A percentile compares a stretch with the other conserved stretches of the same genome.
phyloP scores from a whole-genome alignment of 2,329 filamentous ascomycete species.

The Diaporthe citriasiana region DNA sequence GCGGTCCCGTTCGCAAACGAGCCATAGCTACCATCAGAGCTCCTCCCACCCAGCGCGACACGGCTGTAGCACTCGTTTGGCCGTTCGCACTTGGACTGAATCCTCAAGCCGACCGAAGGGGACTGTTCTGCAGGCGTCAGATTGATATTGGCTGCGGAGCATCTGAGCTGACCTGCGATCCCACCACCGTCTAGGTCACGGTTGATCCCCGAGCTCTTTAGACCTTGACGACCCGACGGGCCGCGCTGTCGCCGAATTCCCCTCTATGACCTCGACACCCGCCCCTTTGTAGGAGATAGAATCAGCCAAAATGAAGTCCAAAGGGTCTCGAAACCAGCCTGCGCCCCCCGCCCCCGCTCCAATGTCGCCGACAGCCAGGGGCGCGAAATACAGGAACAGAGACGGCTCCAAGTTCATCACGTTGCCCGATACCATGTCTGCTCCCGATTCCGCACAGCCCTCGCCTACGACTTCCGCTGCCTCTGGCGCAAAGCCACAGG shows the following conservation, averaged over 20 bases:
- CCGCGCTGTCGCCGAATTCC: conserved; percentile 39
- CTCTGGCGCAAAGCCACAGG: conserved; percentile 50
- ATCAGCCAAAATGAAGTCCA: conserved; percentile 44
- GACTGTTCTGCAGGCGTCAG: background rate
- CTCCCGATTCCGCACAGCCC: conserved; percentile 64
- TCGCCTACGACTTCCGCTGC: conserved; percentile 61
- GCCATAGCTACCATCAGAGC: conserved; percentile 31
- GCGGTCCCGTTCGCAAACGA: conserved; percentile 25
- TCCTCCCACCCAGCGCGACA: conserved; percentile 16
- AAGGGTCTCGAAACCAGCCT: conserved; percentile 51
- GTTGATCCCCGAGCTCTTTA: conserved; percentile 25
- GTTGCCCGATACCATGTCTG: conserved; percentile 64
- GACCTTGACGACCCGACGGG: conserved; percentile 34
- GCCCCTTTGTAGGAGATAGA: conserved; percentile 27
- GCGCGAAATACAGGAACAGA: conserved; percentile 75
- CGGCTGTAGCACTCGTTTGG: conserved; percentile 21
- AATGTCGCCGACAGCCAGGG: conserved; percentile 65
- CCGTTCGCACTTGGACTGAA: conserved; percentile 9
- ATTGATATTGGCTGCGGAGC: background rate
- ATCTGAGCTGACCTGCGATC: conserved; percentile 34
- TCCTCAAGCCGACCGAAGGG: background rate
- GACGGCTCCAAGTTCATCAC: conserved; percentile 79
- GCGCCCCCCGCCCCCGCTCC: conserved; percentile 51
- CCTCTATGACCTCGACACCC: conserved; percentile 39
- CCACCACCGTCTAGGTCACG: conserved; percentile 32